These are phyloP conservation scores for Euphrasia confusa DNA, from an alignment of 257 asterid genomes.

Conservation along the genomic window DNA sequence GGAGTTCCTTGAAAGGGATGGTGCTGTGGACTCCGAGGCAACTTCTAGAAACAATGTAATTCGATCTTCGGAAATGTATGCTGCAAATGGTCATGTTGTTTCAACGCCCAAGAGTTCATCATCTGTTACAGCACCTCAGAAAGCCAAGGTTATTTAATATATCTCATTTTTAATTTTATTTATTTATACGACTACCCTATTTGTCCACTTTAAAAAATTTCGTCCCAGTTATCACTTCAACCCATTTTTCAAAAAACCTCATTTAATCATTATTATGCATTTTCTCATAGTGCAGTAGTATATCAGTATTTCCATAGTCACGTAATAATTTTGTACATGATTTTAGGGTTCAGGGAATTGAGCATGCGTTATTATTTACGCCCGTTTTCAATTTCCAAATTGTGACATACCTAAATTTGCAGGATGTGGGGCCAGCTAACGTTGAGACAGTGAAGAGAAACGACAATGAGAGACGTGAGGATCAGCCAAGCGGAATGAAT, in stretches of 20 bases:
- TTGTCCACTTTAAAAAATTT: too few species aligned
- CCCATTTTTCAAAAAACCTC: too few species aligned
- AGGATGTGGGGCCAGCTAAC: constrained; percentile 52
- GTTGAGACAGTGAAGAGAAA: constrained; percentile 46
- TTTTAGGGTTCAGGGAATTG: background rate
- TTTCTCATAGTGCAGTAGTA: too few species aligned
- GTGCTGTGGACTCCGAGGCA: constrained; percentile 30
- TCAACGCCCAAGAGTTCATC: constrained; percentile 38
- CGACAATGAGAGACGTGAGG: constrained; percentile 62
- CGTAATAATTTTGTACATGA: background rate
- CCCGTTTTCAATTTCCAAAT: constrained; percentile 8
- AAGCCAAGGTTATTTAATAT: constrained; percentile 27
- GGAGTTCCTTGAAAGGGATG: constrained; percentile 32
- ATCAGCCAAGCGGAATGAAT: constrained; percentile 49
- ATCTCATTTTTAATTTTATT: too few species aligned
- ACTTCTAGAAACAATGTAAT: constrained; percentile 32
- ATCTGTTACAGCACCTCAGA: constrained; percentile 26
- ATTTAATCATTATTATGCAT: too few species aligned
- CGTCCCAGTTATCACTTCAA: too few species aligned
- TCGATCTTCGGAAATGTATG: constrained; percentile 29
- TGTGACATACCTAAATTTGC: constrained; percentile 25
- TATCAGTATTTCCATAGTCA: too few species aligned
- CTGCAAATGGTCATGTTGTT: constrained; percentile 34
- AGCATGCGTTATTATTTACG: constrained; percentile 15
- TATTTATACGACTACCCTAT: too few species aligned